Conservation (phyloP, 2,329 filamentous ascomycete species). For the Cephalotrichum gorgonifer region DNA sequence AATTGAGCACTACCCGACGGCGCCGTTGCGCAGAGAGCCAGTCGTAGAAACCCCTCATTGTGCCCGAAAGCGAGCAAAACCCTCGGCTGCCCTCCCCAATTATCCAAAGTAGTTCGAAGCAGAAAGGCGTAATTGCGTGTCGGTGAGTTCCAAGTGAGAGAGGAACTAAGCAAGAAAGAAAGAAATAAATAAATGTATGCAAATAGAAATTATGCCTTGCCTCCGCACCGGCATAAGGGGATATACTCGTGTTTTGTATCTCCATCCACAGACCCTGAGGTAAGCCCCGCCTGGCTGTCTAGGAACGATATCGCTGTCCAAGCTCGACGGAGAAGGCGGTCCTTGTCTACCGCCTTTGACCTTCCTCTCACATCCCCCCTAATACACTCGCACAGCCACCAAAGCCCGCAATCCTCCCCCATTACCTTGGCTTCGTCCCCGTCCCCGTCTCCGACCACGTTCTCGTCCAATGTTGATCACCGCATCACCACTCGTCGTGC, state of each 20-base stretch:
- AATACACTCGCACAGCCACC: not conserved
- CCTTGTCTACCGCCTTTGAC: not conserved
- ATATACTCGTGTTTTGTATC: slow-evolving; percentile 1
- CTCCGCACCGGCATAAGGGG: slow-evolving; percentile 3
- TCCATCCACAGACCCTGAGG: slow-evolving; percentile 3
- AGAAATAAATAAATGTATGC: slow-evolving; percentile 4
- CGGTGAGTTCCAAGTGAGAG: slow-evolving; percentile 1
- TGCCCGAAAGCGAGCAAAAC: too few species aligned
- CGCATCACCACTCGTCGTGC: slow-evolving; percentile 2
- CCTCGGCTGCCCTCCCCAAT: not conserved
- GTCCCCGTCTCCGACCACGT: too few species aligned
- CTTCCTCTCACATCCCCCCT: not conserved
- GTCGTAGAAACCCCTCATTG: too few species aligned
- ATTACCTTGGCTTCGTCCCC: not conserved
- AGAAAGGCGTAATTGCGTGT: not conserved
- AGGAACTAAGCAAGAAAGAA: slow-evolving; percentile 6
- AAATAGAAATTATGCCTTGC: not conserved
- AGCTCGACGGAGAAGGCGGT: not conserved
- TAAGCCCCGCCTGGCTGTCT: slow-evolving; percentile 11
- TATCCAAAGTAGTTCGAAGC: too few species aligned
- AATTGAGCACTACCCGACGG: too few species aligned
- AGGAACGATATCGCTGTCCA: slow-evolving; percentile 9
- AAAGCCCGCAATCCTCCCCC: not conserved
- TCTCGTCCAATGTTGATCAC: too few species aligned
- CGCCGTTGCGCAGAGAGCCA: too few species aligned